phyloP scores from a whole-genome alignment of 2,329 filamentous ascomycete species.

The Talaromyces piceae region DNA sequence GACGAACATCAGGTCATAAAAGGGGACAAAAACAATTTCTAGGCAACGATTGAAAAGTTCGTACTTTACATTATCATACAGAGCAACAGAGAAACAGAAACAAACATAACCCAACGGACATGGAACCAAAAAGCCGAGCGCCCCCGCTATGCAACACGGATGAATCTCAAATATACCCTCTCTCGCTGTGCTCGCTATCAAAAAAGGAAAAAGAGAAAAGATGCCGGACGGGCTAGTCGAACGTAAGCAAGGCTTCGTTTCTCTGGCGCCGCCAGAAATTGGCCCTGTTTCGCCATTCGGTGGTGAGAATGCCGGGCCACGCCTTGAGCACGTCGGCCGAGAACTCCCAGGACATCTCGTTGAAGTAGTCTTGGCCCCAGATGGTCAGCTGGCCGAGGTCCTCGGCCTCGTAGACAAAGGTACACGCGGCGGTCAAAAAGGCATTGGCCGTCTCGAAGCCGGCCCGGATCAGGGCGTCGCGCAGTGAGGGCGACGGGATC shows the following conservation, averaged over 20 bases:
- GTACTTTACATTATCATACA: neutral
- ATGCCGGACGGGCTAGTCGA: neutral
- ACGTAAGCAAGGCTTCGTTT: conserved; percentile 21
- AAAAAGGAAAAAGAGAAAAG: neutral
- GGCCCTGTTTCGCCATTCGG: conserved; percentile 32
- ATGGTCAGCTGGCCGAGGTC: conserved; percentile 35
- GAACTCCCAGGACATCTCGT: conserved; percentile 39
- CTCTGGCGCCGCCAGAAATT: conserved; percentile 38
- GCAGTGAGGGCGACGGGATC: conserved; percentile 34
- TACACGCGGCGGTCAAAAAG: conserved; percentile 33
- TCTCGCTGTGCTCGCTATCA: neutral
- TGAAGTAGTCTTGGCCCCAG: conserved; percentile 37
- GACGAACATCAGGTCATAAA: too few species aligned
- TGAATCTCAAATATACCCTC: neutral
- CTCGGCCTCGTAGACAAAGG: conserved; percentile 27
- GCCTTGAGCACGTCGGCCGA: conserved; percentile 32
- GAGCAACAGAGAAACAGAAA: neutral
- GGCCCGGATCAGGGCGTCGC: conserved; percentile 31
- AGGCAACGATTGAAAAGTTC: neutral
- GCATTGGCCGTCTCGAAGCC: conserved; percentile 28
- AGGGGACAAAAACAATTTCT: neutral
- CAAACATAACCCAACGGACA: too few species aligned
- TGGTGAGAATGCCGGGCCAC: conserved; percentile 35
- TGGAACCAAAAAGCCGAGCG: neutral
- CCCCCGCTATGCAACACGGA: neutral